phyloP scores from a whole-genome alignment of 768 basidiomycete species.

The Tulasnella sp. region DNA sequence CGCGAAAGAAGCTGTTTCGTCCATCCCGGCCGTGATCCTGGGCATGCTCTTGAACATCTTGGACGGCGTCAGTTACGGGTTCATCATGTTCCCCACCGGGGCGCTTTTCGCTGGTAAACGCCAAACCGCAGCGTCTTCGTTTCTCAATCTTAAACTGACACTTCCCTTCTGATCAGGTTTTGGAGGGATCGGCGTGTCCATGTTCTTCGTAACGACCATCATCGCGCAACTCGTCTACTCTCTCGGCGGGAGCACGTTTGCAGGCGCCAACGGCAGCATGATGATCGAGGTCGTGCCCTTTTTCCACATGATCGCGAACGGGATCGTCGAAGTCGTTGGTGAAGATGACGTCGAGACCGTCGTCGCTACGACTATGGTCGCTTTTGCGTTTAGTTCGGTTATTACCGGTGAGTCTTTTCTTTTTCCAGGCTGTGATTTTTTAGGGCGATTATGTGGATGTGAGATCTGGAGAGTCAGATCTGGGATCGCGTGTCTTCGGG shows the following conservation, averaged over 20 bases:
- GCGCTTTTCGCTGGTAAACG: slow-evolving; percentile 53
- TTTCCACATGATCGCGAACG: slow-evolving; percentile 82
- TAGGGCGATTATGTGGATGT: not conserved
- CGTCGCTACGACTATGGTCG: slow-evolving; percentile 86
- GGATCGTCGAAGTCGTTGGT: slow-evolving; percentile 64
- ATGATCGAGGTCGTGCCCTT: slow-evolving; percentile 99
- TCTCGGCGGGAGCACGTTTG: slow-evolving; percentile 79
- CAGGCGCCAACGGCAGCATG: slow-evolving; percentile 88
- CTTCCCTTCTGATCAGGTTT: slow-evolving; percentile 34
- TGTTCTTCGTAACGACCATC: slow-evolving; percentile 86
- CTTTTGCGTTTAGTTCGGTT: slow-evolving; percentile 78
- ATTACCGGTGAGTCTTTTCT: slow-evolving; percentile 55
- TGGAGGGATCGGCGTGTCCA: slow-evolving; percentile 84
- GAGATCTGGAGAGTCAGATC: not conserved
- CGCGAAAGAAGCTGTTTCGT: not conserved
- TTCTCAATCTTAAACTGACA: not conserved
- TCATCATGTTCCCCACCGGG: slow-evolving; percentile 89
- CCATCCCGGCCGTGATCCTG: slow-evolving; percentile 73
- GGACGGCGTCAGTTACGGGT: slow-evolving; percentile 93
- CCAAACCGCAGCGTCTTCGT: not conserved
- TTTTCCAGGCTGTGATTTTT: slow-evolving; percentile 70
- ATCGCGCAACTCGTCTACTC: slow-evolving; percentile 80
- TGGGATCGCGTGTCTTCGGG: not conserved
- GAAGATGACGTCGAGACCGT: slow-evolving; percentile 59
- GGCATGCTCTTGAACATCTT: slow-evolving; percentile 83